These are phyloP conservation scores for Boechera divaricarpa DNA, from an alignment of 345 rosid species.

Conservation along the genomic window DNA sequence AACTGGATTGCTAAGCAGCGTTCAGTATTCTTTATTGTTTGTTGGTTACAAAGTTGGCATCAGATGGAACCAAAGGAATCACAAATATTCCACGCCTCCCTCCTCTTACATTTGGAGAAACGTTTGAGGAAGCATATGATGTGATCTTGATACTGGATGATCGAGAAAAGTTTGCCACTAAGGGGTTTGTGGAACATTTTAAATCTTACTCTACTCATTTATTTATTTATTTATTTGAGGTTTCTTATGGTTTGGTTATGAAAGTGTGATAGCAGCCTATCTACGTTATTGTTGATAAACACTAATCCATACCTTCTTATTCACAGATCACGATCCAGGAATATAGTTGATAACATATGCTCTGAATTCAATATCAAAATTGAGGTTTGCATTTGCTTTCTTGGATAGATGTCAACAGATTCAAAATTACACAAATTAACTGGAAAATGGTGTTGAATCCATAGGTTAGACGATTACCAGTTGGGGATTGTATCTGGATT, in stretches of 20 bases:
- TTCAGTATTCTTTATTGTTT: slow-evolving; percentile 18
- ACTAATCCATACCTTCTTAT: neutral
- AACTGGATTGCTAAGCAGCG: slow-evolving; percentile 7
- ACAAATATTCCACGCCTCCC: slow-evolving; percentile 57
- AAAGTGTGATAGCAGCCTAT: neutral
- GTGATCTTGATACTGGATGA: slow-evolving; percentile 82
- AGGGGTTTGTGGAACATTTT: slow-evolving; percentile 55
- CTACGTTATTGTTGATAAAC: neutral
- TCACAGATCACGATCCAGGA: slow-evolving; percentile 62
- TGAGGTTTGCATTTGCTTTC: slow-evolving; percentile 51
- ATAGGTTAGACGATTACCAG: slow-evolving; percentile 85
- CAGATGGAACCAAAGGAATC: slow-evolving; percentile 44
- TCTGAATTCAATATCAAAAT: slow-evolving; percentile 70
- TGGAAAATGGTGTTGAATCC: slow-evolving; percentile 23
- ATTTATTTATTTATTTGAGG: neutral
- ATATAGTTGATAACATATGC: slow-evolving; percentile 63
- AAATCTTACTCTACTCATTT: slow-evolving; percentile 2
- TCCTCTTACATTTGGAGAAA: slow-evolving; percentile 74
- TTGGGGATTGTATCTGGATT: slow-evolving; percentile 94
- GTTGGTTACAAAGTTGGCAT: slow-evolving; percentile 49
- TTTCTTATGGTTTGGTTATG: slow-evolving; percentile 5
- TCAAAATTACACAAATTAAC: neutral
- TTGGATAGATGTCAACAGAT: slow-evolving; percentile 15
- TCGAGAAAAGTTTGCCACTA: slow-evolving; percentile 74
- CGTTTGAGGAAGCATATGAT: slow-evolving; percentile 78